These are phyloP conservation scores for Pyrenophora seminiperda DNA, from an alignment of 2,329 filamentous ascomycete species.

Conservation along the genomic window DNA sequence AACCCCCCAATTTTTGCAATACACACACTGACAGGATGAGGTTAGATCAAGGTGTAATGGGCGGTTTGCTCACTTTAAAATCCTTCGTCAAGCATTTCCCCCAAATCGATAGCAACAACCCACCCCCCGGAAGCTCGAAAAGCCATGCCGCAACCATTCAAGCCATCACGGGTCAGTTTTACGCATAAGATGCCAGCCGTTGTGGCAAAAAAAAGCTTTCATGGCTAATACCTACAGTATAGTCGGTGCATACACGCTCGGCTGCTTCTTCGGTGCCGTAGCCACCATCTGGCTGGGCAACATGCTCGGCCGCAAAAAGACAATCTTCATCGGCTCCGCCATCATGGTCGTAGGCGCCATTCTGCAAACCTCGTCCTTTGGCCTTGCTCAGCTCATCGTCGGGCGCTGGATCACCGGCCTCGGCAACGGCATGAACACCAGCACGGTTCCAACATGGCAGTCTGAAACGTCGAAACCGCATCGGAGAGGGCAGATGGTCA, in stretches of 20 bases:
- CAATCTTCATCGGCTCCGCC: constrained; percentile 63
- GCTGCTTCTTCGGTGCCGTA: constrained; percentile 54
- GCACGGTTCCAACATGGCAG: constrained; percentile 53
- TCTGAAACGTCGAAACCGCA: constrained; percentile 55
- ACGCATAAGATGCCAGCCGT: too few species aligned
- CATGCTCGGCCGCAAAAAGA: constrained; percentile 60
- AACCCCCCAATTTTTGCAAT: too few species aligned
- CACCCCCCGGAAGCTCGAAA: constrained; percentile 37
- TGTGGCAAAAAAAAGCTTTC: too few species aligned
- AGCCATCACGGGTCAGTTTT: constrained; percentile 45
- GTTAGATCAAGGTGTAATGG: constrained; percentile 63
- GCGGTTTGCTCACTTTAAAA: constrained; percentile 67
- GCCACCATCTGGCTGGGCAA: constrained; percentile 60
- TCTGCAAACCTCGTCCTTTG: constrained; percentile 60
- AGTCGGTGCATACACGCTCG: constrained; percentile 46
- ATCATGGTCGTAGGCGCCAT: constrained; percentile 65
- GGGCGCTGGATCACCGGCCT: constrained; percentile 58
- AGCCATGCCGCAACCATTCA: constrained; percentile 51
- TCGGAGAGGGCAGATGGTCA: constrained; percentile 53
- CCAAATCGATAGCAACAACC: constrained; percentile 48
- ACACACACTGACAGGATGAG: too few species aligned
- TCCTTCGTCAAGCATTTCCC: constrained; percentile 59
- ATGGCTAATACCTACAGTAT: constrained; percentile 7
- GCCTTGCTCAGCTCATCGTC: constrained; percentile 54
- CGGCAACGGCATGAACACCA: constrained; percentile 47